These are phyloP conservation scores for Debaryomyces sp. DNA, from an alignment of 1,139 yeast species.

Conservation along the genomic window DNA sequence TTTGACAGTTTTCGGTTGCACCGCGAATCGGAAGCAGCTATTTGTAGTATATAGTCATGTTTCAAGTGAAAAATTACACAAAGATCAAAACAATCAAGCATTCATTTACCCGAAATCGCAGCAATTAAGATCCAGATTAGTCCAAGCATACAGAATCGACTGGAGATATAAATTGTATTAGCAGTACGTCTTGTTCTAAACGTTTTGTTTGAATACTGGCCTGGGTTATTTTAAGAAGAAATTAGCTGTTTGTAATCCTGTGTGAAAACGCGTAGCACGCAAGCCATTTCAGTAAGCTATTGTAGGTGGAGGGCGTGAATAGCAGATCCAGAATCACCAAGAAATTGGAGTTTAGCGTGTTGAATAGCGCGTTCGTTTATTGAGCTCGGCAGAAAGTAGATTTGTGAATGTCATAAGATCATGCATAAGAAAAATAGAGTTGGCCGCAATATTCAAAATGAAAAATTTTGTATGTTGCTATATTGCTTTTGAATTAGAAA, in stretches of 20 bases:
- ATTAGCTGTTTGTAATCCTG: too few relatives aligned
- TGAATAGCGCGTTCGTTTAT: too few relatives aligned
- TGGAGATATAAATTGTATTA: not conserved
- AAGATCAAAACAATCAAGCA: not conserved
- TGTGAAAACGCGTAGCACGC: too few relatives aligned
- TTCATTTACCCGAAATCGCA: not conserved
- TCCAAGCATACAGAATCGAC: not conserved
- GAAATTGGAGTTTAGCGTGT: too few relatives aligned
- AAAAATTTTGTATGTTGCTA: not conserved
- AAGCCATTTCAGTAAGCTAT: too few relatives aligned
- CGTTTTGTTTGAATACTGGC: too few relatives aligned
- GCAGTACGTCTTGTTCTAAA: too few relatives aligned
- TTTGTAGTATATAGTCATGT: not conserved
- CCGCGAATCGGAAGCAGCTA: not conserved
- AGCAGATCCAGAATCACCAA: not conserved
- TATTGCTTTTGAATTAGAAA: not conserved
- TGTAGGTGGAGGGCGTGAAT: too few relatives aligned
- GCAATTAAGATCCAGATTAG: not conserved
- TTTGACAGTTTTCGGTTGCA: not conserved
- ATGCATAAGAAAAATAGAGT: not conserved
- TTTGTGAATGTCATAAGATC: not conserved
- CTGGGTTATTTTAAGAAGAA: too few relatives aligned
- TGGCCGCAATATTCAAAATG: not conserved
- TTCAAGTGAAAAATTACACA: not conserved
- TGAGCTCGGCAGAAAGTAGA: too few relatives aligned